A percentile compares a stretch with the other conserved stretches of the same genome.
Evolutionary conservation across 306 rosid species (phyloP).

Genomic region (Gastrolobium villosum): DNA sequence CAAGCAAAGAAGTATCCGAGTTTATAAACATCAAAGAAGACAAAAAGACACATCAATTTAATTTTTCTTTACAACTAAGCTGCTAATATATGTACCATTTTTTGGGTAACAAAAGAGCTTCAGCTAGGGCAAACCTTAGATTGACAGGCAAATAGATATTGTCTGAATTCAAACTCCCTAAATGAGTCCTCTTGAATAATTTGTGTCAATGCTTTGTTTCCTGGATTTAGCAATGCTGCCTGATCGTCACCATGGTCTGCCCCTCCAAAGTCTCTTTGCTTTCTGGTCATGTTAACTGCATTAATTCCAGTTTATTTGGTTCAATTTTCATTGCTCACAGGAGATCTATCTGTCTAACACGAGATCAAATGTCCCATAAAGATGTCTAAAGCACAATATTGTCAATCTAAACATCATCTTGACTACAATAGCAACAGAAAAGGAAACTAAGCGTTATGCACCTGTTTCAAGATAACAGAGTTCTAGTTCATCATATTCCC

Average conservation of each 20-base stretch:
- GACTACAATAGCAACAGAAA: constrained; percentile 45
- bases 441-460: constrained; percentile 50
- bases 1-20: constrained; percentile 32
- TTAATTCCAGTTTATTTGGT: constrained; percentile 37
- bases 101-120: constrained; percentile 33
- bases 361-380: constrained; percentile 31
- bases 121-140: constrained; percentile 74
- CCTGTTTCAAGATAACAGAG: constrained; percentile 98
- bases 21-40: constrained; percentile 43
- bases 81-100: constrained; percentile 34
- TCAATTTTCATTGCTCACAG: constrained; percentile 45
- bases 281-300: constrained; percentile 80
- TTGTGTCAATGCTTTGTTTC: constrained; percentile 84
- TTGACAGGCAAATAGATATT: constrained; percentile 94
- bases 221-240: constrained; percentile 82
- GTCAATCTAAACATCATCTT: constrained; percentile 35
- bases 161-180: constrained; percentile 97
- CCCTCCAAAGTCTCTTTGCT: constrained; percentile 93
- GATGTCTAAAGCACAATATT: constrained; percentile 24
- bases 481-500: constrained; percentile 96
- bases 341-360: constrained; percentile 32
- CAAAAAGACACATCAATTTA: constrained; percentile 29
- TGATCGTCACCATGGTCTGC: constrained; percentile 91
- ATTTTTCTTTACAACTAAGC: constrained; percentile 33
- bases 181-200: constrained; percentile 96